These are phyloP conservation scores for Stachybotrys chartarum DNA, from an alignment of 2,329 filamentous ascomycete species.

Conservation along the genomic window DNA sequence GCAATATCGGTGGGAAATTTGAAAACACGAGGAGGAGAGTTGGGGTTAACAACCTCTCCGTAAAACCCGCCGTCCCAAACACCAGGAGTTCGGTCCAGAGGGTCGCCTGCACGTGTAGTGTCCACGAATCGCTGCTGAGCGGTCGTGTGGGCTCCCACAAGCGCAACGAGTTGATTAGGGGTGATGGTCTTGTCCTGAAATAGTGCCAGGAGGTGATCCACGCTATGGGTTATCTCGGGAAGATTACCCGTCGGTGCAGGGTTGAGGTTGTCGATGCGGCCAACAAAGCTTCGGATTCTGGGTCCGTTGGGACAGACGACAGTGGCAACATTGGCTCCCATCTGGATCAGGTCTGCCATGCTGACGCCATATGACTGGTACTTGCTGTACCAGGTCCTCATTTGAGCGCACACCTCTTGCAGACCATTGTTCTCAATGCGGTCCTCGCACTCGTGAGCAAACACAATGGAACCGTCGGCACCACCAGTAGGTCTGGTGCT, in stretches of 20 bases:
- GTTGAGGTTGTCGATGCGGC: slow-evolving; percentile 34
- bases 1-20: slow-evolving; percentile 32
- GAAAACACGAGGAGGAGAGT: slow-evolving; percentile 23
- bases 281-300: slow-evolving; percentile 39
- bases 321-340: slow-evolving; percentile 39
- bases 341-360: slow-evolving; percentile 47
- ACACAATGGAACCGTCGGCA: slow-evolving; percentile 35
- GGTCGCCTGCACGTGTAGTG: slow-evolving; percentile 25
- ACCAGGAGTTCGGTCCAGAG: slow-evolving; percentile 43
- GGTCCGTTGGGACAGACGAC: slow-evolving; percentile 35
- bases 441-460: slow-evolving; percentile 26
- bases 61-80: slow-evolving; percentile 46
- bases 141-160: slow-evolving; percentile 44
- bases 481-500: slow-evolving; percentile 21
- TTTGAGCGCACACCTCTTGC: slow-evolving; percentile 28
- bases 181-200: slow-evolving; percentile 45
- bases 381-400: slow-evolving; percentile 28
- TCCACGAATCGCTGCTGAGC: slow-evolving; percentile 39
- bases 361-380: slow-evolving; percentile 31
- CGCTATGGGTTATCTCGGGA: slow-evolving; percentile 29
- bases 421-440: slow-evolving; percentile 38
- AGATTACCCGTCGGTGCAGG: slow-evolving; percentile 32
- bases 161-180: slow-evolving; percentile 38
- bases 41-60: slow-evolving; percentile 22
- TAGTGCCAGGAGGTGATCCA: slow-evolving; percentile 34